Conservation (phyloP, 805 yeast species). For the Candida namnaoensis region DNA sequence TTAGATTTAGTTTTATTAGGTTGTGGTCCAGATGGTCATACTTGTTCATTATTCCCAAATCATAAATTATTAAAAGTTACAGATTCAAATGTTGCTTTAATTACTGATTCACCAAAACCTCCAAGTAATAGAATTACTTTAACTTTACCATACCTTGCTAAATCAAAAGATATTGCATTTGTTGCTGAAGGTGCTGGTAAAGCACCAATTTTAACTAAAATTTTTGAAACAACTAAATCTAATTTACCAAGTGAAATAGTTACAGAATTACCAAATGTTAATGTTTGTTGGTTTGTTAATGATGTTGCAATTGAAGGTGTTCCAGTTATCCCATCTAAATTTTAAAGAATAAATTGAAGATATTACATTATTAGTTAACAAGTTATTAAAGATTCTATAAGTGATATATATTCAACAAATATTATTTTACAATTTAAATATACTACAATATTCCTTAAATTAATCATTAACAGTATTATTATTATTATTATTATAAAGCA, state of each 20-base stretch:
- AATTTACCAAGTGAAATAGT: constrained; percentile 70
- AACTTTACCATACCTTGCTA: constrained; percentile 66
- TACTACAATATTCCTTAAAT: too few relatives aligned
- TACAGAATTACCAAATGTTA: constrained; percentile 42
- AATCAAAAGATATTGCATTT: constrained; percentile 48
- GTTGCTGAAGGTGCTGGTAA: constrained; percentile 89
- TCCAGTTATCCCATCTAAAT: constrained; percentile 16
- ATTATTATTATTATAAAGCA: too few relatives aligned
- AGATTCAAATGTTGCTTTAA: constrained; percentile 44
- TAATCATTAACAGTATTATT: too few relatives aligned
- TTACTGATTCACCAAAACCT: constrained; percentile 85
- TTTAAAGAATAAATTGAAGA: too few relatives aligned
- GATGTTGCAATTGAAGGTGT: constrained; percentile 68
- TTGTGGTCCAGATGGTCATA: constrained; percentile 95
- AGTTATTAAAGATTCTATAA: too few relatives aligned
- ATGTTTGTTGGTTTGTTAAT: constrained; percentile 79
- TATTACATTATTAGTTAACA: too few relatives aligned
- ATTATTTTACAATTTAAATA: too few relatives aligned
- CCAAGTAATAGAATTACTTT: constrained; percentile 89
- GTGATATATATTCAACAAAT: too few relatives aligned
- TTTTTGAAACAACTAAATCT: constrained; percentile 45
- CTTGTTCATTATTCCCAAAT: constrained; percentile 88
- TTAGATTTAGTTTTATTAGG: constrained; percentile 73
- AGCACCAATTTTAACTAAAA: constrained; percentile 60
- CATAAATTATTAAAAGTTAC: constrained; percentile 57